Conservation (phyloP, 371 early-diverging fungal species). For the Mortierella polycephala region DNA sequence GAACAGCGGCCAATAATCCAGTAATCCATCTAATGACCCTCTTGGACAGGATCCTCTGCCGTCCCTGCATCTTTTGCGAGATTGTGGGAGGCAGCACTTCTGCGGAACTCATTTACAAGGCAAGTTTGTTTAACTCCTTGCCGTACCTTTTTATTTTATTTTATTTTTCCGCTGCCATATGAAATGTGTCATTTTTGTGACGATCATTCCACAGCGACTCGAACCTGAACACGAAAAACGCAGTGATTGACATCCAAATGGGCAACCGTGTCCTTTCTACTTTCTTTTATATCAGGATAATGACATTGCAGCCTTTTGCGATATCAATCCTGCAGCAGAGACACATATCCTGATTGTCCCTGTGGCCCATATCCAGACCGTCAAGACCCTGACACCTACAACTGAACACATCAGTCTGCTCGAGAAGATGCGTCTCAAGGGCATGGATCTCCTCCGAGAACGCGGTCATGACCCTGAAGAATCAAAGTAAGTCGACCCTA, state of each 20-base stretch:
- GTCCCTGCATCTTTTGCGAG: slow-evolving; percentile 50
- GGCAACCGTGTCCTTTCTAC: neutral
- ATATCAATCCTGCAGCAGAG: slow-evolving; percentile 61
- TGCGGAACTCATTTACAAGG: slow-evolving; percentile 44
- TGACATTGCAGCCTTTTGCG: slow-evolving; percentile 61
- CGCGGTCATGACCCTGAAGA: slow-evolving; percentile 31
- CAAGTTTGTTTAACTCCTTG: neutral
- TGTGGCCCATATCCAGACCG: slow-evolving; percentile 48
- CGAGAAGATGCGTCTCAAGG: slow-evolving; percentile 39
- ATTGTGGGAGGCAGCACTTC: slow-evolving; percentile 33
- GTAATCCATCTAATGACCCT: slow-evolving; percentile 15
- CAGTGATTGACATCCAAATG: neutral
- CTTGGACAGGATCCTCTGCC: slow-evolving; percentile 40
- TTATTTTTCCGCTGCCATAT: neutral
- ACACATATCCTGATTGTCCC: slow-evolving; percentile 65
- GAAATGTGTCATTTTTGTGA: no score
- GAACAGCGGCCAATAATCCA: neutral
- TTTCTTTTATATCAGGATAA: slow-evolving; percentile 52
- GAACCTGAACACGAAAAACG: neutral
- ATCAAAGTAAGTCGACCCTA: slow-evolving; percentile 22
- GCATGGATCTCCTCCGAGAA: slow-evolving; percentile 28
- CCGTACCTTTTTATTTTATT: neutral
- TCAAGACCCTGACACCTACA: slow-evolving; percentile 34
- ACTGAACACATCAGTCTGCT: slow-evolving; percentile 23
- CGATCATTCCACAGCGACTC: neutral